Evolutionary conservation across 75 land plant species (phyloP), one percentile per base, ranked within the genome.

Genomic region (Cupressus sempervirens): DNA sequence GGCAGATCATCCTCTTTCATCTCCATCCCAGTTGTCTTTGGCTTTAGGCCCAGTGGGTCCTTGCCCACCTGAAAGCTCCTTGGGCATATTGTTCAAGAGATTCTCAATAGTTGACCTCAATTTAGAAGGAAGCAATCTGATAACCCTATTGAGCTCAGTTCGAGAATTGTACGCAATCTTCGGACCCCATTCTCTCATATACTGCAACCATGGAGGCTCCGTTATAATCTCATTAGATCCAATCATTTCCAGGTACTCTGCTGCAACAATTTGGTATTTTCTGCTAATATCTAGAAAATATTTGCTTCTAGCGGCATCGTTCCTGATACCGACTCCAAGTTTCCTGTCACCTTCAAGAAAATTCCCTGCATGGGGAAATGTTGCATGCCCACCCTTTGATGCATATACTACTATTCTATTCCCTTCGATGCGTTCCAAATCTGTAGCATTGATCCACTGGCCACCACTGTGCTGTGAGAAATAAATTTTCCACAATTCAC

Each of bases 151-250:
- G 10, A 88, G 84, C 83, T 87, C 77, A 54, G 67, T 65, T 83
- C 41, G 62, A 58, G 53, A 81, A 43, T 81, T 43, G 79, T 88
- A 88, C 40, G 83, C 46, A 76, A 87, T 76, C 50, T 88, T 88
- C n/a, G 89, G 89, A 18, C 89, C 89, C 89, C 89, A 88, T 52
- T 88, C 85, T 18, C 89, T 52, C 89, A 87, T 87, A 53, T 86
- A 88, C 38, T 88, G 89, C 6, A 88, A 79, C 89, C 89, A 88
- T 41, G 89, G 73, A 58, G 89, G 89, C n/a, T 88, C 89, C 36
- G 56, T 35, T 45, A 83, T 67, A 20, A 75, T 84, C 4, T 79
- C 83, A 29, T 38, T 23, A 15, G 80, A 34, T 18, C 74, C 88
- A 50, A 81, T 62, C 6, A 48, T 40, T n/a, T 56, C 53, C 75